Conservation (phyloP, 2,329 filamentous ascomycete species). For the Capronia americana region DNA sequence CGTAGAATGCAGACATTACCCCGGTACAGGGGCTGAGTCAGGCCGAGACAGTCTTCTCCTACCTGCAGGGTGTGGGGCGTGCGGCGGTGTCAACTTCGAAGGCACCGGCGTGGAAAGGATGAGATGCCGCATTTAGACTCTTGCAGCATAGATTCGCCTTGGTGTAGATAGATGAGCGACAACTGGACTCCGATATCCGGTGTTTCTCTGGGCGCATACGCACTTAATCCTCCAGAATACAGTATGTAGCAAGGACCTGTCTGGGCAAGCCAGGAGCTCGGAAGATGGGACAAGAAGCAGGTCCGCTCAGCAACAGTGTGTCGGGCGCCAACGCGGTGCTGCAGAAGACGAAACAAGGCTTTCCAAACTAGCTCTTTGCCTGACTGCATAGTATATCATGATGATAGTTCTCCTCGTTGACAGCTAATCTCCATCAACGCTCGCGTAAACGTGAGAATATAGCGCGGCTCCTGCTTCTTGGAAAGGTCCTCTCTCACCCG, state of each 20-base stretch:
- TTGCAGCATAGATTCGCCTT: slow-evolving; percentile 1
- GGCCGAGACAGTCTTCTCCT: neutral
- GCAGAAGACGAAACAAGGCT: neutral
- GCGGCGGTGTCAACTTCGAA: neutral
- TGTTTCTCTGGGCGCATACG: neutral
- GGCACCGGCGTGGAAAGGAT: neutral
- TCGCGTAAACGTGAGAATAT: neutral
- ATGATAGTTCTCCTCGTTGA: neutral
- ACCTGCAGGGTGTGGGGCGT: neutral
- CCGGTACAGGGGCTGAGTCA: neutral
- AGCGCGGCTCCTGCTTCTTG: neutral
- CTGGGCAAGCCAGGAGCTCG: too few relatives aligned
- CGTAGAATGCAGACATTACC: too few relatives aligned
- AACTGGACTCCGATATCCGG: neutral
- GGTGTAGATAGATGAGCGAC: neutral
- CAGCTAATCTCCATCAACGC: neutral
- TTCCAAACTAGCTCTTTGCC: neutral
- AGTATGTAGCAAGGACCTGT: too few relatives aligned
- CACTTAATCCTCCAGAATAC: too few relatives aligned
- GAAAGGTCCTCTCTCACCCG: neutral
- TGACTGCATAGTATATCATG: neutral
- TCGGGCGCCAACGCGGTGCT: neutral
- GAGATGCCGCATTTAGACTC: neutral
- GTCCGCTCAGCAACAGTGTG: neutral
- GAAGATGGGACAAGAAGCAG: neutral